Conservation (phyloP, 495 filamentous ascomycete species). For the Cladorrhinum samala region DNA sequence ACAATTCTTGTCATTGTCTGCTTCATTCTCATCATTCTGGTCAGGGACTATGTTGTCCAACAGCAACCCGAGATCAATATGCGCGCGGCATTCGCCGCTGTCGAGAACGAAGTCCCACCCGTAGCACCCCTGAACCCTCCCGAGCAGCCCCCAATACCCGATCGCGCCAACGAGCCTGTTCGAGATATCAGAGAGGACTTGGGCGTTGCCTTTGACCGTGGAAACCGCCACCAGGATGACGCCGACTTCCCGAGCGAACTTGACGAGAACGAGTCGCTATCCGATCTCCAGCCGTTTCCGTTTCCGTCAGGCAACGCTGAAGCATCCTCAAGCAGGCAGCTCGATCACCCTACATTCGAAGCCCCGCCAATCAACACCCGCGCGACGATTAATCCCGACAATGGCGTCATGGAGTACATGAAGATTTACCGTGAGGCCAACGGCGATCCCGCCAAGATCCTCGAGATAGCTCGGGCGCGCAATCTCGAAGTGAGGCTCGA, state of each 20-base stretch:
- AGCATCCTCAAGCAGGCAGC: neutral
- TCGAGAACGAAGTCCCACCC: slow-evolving; percentile 45
- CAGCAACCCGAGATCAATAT: slow-evolving; percentile 78
- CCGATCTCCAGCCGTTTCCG: too few species aligned
- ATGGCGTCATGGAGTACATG: slow-evolving; percentile 39
- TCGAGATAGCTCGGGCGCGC: slow-evolving; percentile 57
- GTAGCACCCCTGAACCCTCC: slow-evolving; percentile 21
- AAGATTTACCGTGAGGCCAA: slow-evolving; percentile 48
- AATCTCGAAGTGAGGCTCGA: slow-evolving; percentile 50
- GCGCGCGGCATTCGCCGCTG: slow-evolving; percentile 48
- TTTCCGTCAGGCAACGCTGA: too few species aligned
- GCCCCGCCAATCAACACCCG: too few species aligned
- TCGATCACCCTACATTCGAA: neutral
- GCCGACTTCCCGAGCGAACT: too few species aligned
- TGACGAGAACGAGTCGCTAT: too few species aligned
- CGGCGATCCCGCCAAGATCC: slow-evolving; percentile 53
- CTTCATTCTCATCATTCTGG: slow-evolving; percentile 92
- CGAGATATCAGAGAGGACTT: slow-evolving; percentile 16
- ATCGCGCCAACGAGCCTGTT: slow-evolving; percentile 1
- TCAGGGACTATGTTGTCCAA: slow-evolving; percentile 96
- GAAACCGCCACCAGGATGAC: too few species aligned
- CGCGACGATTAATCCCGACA: neutral
- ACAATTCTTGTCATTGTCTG: slow-evolving; percentile 82
- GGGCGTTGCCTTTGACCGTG: neutral
- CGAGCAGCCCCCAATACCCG: slow-evolving; percentile 2